These are phyloP conservation scores for Evernia prunastri DNA, from an alignment of 495 filamentous ascomycete genomes.

Conservation along the genomic window DNA sequence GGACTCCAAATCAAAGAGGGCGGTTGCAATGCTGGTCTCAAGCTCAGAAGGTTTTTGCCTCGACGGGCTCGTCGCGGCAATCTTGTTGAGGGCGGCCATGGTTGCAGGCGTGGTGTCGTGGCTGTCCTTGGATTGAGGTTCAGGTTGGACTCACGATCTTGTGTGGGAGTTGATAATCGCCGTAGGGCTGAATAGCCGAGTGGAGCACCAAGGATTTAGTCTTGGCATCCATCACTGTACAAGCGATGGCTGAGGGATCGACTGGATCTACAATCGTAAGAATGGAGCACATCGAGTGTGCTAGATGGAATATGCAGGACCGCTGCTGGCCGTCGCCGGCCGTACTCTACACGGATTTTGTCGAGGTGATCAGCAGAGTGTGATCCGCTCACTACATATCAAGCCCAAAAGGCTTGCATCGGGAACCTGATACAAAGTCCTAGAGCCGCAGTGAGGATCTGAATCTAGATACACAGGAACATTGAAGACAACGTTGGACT, in stretches of 20 bases:
- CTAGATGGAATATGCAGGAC: not conserved
- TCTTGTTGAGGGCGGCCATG: slow-evolving; percentile 41
- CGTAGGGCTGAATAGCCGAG: slow-evolving; percentile 9
- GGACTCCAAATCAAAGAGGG: slow-evolving; percentile 95
- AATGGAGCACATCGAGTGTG: not conserved
- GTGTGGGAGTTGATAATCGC: slow-evolving; percentile 1
- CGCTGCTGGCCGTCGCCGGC: not conserved
- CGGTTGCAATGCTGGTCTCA: slow-evolving; percentile 86
- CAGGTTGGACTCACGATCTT: not conserved
- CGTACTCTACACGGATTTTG: too few species aligned
- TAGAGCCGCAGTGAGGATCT: not conserved
- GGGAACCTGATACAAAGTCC: not conserved
- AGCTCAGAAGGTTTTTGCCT: slow-evolving; percentile 89
- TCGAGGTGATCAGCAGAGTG: not conserved
- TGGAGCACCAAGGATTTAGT: not conserved
- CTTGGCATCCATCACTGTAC: not conserved
- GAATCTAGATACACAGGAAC: not conserved
- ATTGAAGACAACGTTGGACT: not conserved
- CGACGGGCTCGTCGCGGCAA: slow-evolving; percentile 91
- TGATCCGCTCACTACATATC: not conserved
- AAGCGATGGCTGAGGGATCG: not conserved
- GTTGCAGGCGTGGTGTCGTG: slow-evolving; percentile 16
- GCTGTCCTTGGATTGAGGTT: slow-evolving; percentile 8
- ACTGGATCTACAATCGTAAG: not conserved
- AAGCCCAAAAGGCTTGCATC: not conserved